Evolutionary conservation across 2,329 filamentous ascomycete species (phyloP).

Genomic region (Botrytis byssoidea): DNA sequence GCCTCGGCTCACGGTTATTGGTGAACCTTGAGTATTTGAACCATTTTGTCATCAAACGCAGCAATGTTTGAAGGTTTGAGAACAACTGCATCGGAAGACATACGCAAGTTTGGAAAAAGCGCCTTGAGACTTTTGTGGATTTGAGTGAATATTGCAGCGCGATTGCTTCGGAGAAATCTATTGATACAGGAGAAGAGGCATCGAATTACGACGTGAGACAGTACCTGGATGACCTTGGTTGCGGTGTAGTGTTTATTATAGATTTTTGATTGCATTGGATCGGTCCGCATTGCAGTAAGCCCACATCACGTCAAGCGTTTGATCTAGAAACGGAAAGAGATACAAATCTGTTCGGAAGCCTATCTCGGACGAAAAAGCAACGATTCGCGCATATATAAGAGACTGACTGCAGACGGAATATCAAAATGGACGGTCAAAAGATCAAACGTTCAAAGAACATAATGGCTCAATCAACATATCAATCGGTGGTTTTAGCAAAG

Average conservation of each 20-base stretch:
- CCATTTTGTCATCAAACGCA: neutral
- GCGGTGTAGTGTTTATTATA: neutral
- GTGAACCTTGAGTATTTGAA: neutral
- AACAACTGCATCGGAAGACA: constrained; percentile 8
- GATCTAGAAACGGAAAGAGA: constrained; percentile 2
- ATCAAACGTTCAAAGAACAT: constrained; percentile 31
- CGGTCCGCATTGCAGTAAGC: constrained; percentile 4
- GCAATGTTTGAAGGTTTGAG: neutral
- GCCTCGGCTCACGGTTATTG: constrained; percentile 13
- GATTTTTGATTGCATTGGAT: constrained; percentile 2
- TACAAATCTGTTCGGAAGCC: neutral
- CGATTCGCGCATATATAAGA: constrained; percentile 21
- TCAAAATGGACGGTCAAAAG: constrained; percentile 14
- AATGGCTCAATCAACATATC: constrained; percentile 38
- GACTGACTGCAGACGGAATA: neutral
- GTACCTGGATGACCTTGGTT: constrained; percentile 1
- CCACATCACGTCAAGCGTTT: neutral
- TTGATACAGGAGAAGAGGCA: neutral
- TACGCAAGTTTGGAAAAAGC: constrained; percentile 6
- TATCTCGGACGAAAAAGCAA: neutral
- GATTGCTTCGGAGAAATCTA: constrained; percentile 8
- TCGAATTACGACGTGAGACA: neutral
- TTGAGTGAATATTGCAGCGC: constrained; percentile 2
- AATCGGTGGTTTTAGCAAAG: constrained; percentile 58
- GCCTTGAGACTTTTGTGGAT: constrained; percentile 18